Percentiles rank a stretch among this genome's conserved stretches.
Evolutionary conservation across 177 flowering plant species (phyloP).

Genomic region (Vitis hybrid): DNA sequence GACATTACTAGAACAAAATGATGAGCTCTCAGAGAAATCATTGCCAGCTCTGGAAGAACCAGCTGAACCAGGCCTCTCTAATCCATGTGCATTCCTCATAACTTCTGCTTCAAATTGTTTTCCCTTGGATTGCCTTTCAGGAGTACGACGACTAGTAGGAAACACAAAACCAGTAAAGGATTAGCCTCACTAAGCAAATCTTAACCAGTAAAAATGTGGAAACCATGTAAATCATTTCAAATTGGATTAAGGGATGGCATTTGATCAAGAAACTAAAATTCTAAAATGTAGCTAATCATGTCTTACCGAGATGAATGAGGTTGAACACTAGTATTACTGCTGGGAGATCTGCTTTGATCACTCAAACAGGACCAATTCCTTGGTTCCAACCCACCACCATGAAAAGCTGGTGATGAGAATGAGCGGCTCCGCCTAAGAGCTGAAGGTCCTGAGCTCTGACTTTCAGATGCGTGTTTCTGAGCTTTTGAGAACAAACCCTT

Average conservation of each 20-base stretch:
- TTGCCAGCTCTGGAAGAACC: constrained; percentile 31
- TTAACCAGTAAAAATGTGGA: background rate
- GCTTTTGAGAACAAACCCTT: constrained; percentile 28
- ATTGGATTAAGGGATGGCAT: background rate
- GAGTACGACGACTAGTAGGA: constrained; percentile 37
- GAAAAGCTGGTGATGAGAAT: constrained; percentile 55
- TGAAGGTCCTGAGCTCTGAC: constrained; percentile 23
- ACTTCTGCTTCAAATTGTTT: constrained; percentile 22
- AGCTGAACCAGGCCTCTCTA: constrained; percentile 35
- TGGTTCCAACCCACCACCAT: constrained; percentile 28
- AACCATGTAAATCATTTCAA: background rate
- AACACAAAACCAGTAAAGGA: constrained; percentile 9
- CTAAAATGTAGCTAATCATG: background rate
- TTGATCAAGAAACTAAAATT: background rate
- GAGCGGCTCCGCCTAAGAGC: constrained; percentile 76
- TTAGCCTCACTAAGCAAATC: constrained; percentile 1
- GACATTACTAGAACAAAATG: constrained; percentile 50
- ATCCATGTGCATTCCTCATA: constrained; percentile 17
- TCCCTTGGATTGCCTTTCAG: constrained; percentile 44
- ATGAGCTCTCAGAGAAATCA: constrained; percentile 53
- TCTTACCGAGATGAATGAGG: constrained; percentile 49
- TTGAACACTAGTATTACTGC: constrained; percentile 19
- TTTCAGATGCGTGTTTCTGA: constrained; percentile 33
- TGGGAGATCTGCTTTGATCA: constrained; percentile 53
- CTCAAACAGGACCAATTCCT: constrained; percentile 17